These are phyloP conservation scores for Kingdonia uniflora DNA, from an alignment of 164 flowering plant genomes.

Conservation along the genomic window DNA sequence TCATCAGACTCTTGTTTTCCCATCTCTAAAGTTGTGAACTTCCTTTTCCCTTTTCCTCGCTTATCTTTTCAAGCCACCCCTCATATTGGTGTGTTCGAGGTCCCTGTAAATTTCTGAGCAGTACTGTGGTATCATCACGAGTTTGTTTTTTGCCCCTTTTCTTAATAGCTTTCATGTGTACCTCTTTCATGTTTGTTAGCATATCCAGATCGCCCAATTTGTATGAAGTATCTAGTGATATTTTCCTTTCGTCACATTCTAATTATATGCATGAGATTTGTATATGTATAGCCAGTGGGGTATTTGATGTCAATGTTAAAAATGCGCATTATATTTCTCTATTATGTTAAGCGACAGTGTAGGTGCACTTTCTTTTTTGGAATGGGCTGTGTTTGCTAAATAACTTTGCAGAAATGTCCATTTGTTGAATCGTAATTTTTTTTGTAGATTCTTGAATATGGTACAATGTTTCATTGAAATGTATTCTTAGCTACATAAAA, in stretches of 20 bases:
- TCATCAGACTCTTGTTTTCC: too few relatives aligned
- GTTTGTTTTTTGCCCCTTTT: too few relatives aligned
- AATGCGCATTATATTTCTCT: too few relatives aligned
- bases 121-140: slow-evolving; percentile 4
- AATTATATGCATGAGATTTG: slow-evolving; percentile 1
- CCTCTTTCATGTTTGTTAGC: background rate
- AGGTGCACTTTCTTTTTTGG: too few relatives aligned
- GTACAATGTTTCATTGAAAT: too few relatives aligned
- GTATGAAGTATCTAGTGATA: background rate
- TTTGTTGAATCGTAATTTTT: too few relatives aligned
- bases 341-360: too few relatives aligned
- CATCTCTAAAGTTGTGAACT: too few relatives aligned
- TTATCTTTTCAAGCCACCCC: slow-evolving; percentile 2
- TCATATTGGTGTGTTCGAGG: slow-evolving; percentile 5
- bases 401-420: too few relatives aligned
- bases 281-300: background rate
- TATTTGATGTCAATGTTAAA: slow-evolving; percentile 1
- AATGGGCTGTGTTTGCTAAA: too few relatives aligned
- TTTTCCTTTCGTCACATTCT: background rate
- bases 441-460: too few relatives aligned
- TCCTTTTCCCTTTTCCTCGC: slow-evolving; percentile 1
- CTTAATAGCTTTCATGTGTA: background rate
- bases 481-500: too few relatives aligned
- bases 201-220: background rate
- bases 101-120: slow-evolving; percentile 22